Conservation (phyloP, 306 rosid species). For the Cucurbita moschata region DNA sequence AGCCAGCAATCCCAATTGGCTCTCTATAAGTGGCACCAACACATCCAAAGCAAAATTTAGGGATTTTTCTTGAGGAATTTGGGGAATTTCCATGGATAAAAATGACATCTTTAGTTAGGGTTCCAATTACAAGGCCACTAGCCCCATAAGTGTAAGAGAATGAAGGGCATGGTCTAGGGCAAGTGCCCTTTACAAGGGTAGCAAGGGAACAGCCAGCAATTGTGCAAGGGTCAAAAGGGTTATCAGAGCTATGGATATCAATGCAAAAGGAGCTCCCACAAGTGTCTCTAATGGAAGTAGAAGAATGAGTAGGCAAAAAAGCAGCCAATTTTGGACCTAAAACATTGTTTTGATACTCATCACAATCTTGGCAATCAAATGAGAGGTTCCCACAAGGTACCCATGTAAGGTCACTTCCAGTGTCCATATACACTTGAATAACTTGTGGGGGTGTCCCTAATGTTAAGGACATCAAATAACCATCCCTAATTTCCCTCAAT, state of each 20-base stretch:
- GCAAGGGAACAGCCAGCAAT: conserved; percentile 33
- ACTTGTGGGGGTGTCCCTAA: conserved; percentile 42
- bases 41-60: conserved; percentile 39
- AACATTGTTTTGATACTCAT: conserved; percentile 12
- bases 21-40: conserved; percentile 29
- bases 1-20: conserved; percentile 46
- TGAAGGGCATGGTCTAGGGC: conserved; percentile 40
- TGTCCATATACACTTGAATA: conserved; percentile 38
- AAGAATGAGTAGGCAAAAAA: conserved; percentile 32
- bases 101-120: conserved; percentile 23
- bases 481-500: conserved; percentile 36
- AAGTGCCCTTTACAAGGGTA: conserved; percentile 22
- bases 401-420: conserved; percentile 52
- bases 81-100: conserved; percentile 19
- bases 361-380: conserved; percentile 36
- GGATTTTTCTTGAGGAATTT: conserved; percentile 13
- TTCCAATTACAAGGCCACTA: conserved; percentile 25
- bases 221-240: conserved; percentile 23
- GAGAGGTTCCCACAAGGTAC: conserved; percentile 43
- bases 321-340: conserved; percentile 1
- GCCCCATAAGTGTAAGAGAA: conserved; percentile 40
- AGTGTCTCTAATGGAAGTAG: conserved; percentile 26
- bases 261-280: conserved; percentile 29
- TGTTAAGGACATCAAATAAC: conserved; percentile 26
- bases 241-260: conserved; percentile 40